phyloP scores from a whole-genome alignment of 163 green algal species.

The Prototheca cutis region DNA sequence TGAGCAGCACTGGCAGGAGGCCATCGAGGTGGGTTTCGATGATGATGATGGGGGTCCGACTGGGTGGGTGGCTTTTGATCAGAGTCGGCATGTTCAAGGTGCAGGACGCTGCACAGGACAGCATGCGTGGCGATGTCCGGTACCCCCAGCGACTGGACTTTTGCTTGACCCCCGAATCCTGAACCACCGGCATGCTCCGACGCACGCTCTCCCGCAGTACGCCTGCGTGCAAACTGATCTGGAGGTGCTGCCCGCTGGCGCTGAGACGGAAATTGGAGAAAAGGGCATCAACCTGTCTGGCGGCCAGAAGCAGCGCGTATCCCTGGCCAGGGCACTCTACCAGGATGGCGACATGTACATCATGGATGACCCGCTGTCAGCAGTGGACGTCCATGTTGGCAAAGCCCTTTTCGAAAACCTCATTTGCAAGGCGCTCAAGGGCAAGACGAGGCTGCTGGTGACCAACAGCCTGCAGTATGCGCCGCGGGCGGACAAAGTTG shows the following conservation, averaged over 20 bases:
- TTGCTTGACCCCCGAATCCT: too few relatives aligned
- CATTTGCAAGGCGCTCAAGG: constrained; percentile 24
- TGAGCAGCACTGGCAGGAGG: constrained; percentile 18
- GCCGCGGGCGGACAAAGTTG: constrained; percentile 22
- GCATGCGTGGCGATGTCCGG: too few relatives aligned
- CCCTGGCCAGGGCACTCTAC: constrained; percentile 34
- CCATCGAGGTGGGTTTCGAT: constrained; percentile 10
- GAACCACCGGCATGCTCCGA: too few relatives aligned
- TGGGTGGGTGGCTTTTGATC: too few relatives aligned
- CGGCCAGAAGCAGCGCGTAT: constrained; percentile 38
- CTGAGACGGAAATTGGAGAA: constrained; percentile 42
- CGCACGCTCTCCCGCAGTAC: too few relatives aligned
- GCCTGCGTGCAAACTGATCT: too few relatives aligned
- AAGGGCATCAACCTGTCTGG: constrained; percentile 42
- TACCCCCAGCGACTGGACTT: too few relatives aligned
- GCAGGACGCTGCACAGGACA: too few relatives aligned
- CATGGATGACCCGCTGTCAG: constrained; percentile 58
- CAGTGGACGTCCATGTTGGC: constrained; percentile 57
- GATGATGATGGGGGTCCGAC: neutral
- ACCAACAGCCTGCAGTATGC: constrained; percentile 60
- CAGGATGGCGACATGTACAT: constrained; percentile 47
- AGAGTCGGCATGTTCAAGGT: too few relatives aligned
- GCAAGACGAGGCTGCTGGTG: constrained; percentile 55
- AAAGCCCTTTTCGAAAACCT: constrained; percentile 44
- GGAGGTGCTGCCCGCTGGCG: constrained; percentile 32